These are phyloP conservation scores for Diaporthe sp. DNA, from an alignment of 2,329 filamentous ascomycete species.

Conservation along the genomic window DNA sequence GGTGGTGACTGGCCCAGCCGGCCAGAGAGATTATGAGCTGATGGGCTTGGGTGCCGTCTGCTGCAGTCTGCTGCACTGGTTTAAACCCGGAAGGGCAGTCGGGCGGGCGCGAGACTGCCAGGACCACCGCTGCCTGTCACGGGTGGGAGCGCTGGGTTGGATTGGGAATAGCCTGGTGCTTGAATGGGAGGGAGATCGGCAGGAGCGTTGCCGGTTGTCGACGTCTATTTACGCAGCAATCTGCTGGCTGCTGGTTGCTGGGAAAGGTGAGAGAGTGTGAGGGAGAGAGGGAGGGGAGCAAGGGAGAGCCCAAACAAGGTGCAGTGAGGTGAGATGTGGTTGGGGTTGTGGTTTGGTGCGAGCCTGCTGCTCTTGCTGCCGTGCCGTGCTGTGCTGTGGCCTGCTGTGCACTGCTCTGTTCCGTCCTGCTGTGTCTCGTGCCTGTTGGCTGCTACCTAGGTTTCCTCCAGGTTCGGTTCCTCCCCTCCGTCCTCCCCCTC, in stretches of 20 bases:
- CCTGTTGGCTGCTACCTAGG: neutral
- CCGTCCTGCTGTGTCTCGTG: neutral
- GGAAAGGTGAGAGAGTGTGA: conserved; percentile 14
- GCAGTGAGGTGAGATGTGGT: neutral
- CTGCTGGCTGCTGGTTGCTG: conserved; percentile 33
- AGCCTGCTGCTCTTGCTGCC: neutral
- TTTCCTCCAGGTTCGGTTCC: conserved; percentile 11
- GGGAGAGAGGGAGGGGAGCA: neutral
- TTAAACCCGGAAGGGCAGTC: conserved; percentile 36
- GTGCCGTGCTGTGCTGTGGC: neutral
- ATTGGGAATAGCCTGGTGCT: conserved; percentile 22
- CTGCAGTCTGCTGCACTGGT: conserved; percentile 19
- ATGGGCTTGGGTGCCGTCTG: conserved; percentile 31
- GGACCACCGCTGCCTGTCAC: conserved; percentile 34
- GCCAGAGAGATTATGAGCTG: conserved; percentile 33
- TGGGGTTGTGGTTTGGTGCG: neutral
- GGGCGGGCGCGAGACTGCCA: neutral
- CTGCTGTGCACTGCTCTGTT: neutral
- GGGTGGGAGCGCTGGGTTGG: conserved; percentile 23
- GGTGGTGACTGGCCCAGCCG: conserved; percentile 29
- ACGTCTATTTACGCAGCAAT: conserved; percentile 22
- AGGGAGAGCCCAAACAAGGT: conserved; percentile 3
- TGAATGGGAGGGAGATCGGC: conserved; percentile 33
- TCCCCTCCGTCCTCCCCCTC: conserved; percentile 2
- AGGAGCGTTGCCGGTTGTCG: conserved; percentile 29